Conservation (phyloP, 768 basidiomycete species). For the Kwoniella bestiolae region DNA sequence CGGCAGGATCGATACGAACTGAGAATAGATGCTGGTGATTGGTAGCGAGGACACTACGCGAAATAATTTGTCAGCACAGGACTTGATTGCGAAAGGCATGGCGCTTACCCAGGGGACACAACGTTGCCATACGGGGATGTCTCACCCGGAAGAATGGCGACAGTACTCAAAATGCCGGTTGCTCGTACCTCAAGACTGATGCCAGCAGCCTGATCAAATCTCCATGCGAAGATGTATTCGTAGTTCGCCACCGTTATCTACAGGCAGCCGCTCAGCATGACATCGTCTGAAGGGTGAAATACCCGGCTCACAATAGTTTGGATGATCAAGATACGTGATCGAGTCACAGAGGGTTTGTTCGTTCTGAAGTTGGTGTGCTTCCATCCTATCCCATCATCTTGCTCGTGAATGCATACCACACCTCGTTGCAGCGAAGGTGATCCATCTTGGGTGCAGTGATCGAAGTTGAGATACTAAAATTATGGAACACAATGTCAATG, state of each 20-base stretch:
- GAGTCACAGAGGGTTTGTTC: constrained; percentile 36
- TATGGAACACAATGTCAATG: constrained; percentile 3
- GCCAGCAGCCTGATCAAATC: constrained; percentile 49
- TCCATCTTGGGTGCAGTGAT: constrained; percentile 27
- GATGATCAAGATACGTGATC: constrained; percentile 49
- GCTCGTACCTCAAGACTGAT: constrained; percentile 51
- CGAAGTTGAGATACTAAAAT: constrained; percentile 39
- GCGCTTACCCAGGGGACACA: constrained; percentile 36
- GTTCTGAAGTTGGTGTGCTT: constrained; percentile 55
- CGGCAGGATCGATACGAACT: constrained; percentile 33
- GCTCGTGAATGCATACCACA: constrained; percentile 39
- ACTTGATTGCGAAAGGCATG: background rate
- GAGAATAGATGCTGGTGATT: constrained; percentile 41
- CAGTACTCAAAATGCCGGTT: constrained; percentile 51
- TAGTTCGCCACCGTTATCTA: constrained; percentile 49
- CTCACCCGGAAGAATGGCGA: constrained; percentile 44
- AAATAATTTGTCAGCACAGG: background rate
- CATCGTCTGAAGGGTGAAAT: background rate
- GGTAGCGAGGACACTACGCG: constrained; percentile 31
- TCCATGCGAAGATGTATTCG: constrained; percentile 33
- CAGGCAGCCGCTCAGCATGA: background rate
- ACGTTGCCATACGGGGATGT: constrained; percentile 42
- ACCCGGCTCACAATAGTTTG: constrained; percentile 36
- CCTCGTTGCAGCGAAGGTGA: background rate
- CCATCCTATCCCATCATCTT: constrained; percentile 53